These are phyloP conservation scores for Voacanga thouarsii DNA, from an alignment of 257 asterid species.

Conservation along the genomic window DNA sequence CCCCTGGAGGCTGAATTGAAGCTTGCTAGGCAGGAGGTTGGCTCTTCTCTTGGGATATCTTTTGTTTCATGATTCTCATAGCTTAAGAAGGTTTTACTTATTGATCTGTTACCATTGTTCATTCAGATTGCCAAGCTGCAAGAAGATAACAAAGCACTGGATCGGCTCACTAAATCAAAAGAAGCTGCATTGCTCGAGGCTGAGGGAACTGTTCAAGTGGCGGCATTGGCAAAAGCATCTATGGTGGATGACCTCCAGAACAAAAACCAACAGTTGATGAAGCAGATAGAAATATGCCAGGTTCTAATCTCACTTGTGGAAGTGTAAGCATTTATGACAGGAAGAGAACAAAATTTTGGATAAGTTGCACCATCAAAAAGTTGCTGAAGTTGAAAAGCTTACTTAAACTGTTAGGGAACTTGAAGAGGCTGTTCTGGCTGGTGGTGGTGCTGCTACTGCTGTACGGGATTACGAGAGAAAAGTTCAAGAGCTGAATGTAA, in stretches of 20 bases:
- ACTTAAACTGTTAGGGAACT: slow-evolving; percentile 97
- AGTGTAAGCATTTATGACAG: slow-evolving; percentile 39
- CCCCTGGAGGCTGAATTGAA: slow-evolving; percentile 97
- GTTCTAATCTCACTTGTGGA: slow-evolving; percentile 29
- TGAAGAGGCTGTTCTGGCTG: slow-evolving; percentile 98
- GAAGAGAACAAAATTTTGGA: slow-evolving; percentile 97
- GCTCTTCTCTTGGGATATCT: slow-evolving; percentile 19
- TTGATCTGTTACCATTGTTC: slow-evolving; percentile 21
- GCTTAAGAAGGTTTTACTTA: slow-evolving; percentile 17
- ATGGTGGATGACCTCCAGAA: slow-evolving; percentile 99
- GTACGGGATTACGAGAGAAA: slow-evolving; percentile 97
- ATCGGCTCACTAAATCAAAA: slow-evolving; percentile 93
- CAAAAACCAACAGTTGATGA: slow-evolving; percentile 95
- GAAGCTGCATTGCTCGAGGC: slow-evolving; percentile 97
- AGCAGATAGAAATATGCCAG: slow-evolving; percentile 98
- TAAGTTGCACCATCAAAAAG: slow-evolving; percentile 91
- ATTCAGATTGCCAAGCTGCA: slow-evolving; percentile 86
- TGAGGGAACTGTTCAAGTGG: slow-evolving; percentile 87
- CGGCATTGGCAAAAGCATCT: slow-evolving; percentile 97
- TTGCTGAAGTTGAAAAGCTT: slow-evolving; percentile 96
- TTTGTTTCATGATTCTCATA: not conserved
- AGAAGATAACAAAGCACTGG: slow-evolving; percentile 95
- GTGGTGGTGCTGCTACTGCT: slow-evolving; percentile 99
- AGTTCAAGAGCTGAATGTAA: slow-evolving; percentile 98
- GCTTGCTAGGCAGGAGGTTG: slow-evolving; percentile 95